Evolutionary conservation across 306 rosid genomes (phyloP), one percentile per base, ranked within the genome.

Genomic region (Gastrolobium bilobum): DNA sequence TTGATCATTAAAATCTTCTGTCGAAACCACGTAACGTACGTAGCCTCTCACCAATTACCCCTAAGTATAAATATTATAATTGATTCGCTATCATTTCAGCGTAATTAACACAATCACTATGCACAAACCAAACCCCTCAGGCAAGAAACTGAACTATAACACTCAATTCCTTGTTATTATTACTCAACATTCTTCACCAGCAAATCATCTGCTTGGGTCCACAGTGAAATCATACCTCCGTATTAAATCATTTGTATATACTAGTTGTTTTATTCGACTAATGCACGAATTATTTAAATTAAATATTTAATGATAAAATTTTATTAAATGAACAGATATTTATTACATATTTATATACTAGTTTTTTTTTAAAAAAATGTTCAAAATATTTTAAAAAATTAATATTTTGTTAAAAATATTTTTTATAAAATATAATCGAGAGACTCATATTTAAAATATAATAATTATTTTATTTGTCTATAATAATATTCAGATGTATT

Each of bases 11-110:
- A 58, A 64, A 14, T 33, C 44, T 44, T 63, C 58, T 53, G n/a
- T 31, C 0, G 4, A 73, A 73, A 73, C 78, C 31, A 64, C 84
- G 82, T 82, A 78, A 74, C 88, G 79, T 82, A 20, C 26, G 26
- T 20, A 20, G 26, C 0, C 26, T 20, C 7, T 46, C 42, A 58
- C 54, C 72, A 46, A 79, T 79, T 40, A 61, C 38, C 3, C 3
- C 10, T 71, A 38, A 71, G 65, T 58, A 78, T 51, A 52, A 31
- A 52, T 38, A 46, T 7, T n/a, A 48, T 61, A 51, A 8, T 48
- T 71, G 75, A 77, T 46, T 84, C 42, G 73, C 62, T 75, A 91
- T 90, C 82, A 88, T 86, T 76, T 80, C 81, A 70, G 73, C 72
- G 84, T 81, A 79, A 81, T 81, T 37, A 79, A 81, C 78, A 82